Base-by-base conservation (phyloP, 805 yeast genomes). In the Metschnikowia matae region DNA sequence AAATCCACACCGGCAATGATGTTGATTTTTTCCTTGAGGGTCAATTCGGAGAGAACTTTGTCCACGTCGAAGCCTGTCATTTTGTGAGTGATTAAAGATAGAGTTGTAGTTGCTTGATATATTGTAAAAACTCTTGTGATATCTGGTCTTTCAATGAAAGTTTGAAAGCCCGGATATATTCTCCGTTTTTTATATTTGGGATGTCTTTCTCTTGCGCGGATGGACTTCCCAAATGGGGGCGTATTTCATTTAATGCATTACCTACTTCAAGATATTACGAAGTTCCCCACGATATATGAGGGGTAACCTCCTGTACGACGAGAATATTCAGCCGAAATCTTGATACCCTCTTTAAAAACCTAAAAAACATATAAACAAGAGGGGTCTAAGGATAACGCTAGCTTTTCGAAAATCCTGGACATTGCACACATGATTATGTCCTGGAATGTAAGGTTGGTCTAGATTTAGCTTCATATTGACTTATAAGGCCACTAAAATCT, bases 1-100 rank as follows among this genome's bases (percentile, higher is more conserved):
- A 70, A 69, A 58, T 79, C 82, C 40, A 62, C 60, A 33, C 82
- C 79, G 15, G 75, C 59, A 33, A 68, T 42, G n/a, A 75, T 63
- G 3, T 56, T 44, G 44, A 63, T 56, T 40, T 66, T 67, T 46
- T 67, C 70, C 10, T 52, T 52, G 3, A 61, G 49, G 21, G 68
- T 62, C 45, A 69, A 56, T 54, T 63, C 55, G 17, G 56, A 44
- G 21, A 67, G 57, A 2, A 51, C 50, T 32, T 54, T 38, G 38
- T 66, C 69, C 46, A 66, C 58, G 56, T 67, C 60, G 40, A 66
- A 46, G 36, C 45, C 54, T 14, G 59, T 44, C 59, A 56, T 56
- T 6, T 21, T 39, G 20, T 7, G 26, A 1, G 2, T 39, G n/a
- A 21, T 6, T 26, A 8, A 20, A 7, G 29, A 15, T 18, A 10